Conservation (phyloP, 1,139 yeast genomes). For the Kluyveromyces marxianus region DNA sequence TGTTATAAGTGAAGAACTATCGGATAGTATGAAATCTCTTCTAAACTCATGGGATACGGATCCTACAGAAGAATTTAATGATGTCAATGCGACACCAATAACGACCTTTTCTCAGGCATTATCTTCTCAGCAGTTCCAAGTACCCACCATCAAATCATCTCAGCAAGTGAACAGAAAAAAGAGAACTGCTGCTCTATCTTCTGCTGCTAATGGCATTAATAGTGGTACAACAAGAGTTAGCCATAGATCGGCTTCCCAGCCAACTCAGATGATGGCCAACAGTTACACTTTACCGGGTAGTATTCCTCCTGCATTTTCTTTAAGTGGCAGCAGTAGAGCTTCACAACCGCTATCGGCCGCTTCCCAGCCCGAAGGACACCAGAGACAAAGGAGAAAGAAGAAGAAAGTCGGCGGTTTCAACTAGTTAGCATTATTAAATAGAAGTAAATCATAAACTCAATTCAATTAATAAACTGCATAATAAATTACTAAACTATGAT, state of each 20-base stretch:
- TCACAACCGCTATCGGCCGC: constrained; percentile 11
- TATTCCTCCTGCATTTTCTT: constrained; percentile 28
- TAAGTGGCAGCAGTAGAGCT: constrained; percentile 9
- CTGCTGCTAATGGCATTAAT: no score
- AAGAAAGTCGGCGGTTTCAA: constrained; percentile 28
- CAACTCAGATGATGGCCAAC: background rate
- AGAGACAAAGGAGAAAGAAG: constrained; percentile 20
- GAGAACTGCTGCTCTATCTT: background rate
- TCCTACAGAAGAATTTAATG: constrained; percentile 1
- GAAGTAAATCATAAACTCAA: no score
- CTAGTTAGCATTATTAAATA: constrained; percentile 4
- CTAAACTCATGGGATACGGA: constrained; percentile 23
- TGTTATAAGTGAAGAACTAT: constrained; percentile 9
- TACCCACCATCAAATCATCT: constrained; percentile 25
- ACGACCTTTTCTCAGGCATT: background rate
- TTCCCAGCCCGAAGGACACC: constrained; percentile 17
- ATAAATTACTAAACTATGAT: background rate
- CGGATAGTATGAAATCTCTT: constrained; percentile 13
- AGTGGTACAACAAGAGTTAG: constrained; percentile 1
- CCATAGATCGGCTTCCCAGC: constrained; percentile 5
- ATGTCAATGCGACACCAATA: background rate
- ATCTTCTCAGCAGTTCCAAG: constrained; percentile 21
- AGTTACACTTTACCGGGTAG: constrained; percentile 10
- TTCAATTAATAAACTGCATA: background rate
- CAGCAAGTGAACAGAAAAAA: constrained; percentile 10